A percentile compares a stretch with the other conserved stretches of the same genome.
Evolutionary conservation across 192 early-diverging fungal genomes (phyloP).

Genomic region (Coemansia umbellata): DNA sequence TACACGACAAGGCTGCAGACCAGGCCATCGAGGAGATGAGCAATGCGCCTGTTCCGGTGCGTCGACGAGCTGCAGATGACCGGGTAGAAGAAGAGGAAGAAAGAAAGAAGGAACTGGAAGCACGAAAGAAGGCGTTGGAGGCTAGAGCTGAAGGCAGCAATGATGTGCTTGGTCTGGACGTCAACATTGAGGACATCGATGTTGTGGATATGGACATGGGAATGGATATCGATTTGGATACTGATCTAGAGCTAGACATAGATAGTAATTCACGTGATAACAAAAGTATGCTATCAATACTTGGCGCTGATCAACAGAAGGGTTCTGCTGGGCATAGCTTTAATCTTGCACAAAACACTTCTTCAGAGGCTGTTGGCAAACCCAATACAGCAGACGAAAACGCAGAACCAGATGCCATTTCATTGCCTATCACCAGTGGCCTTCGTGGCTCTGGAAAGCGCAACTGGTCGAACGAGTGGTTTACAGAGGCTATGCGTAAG

Average conservation of each 20-base stretch:
- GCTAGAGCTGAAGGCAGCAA: neutral
- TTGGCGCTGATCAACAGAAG: no score
- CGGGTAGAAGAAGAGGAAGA: constrained; percentile 1
- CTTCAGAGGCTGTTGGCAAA: neutral
- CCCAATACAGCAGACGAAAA: neutral
- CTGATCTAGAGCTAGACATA: constrained; percentile 15
- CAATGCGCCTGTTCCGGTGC: constrained; percentile 27
- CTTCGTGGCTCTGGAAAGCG: constrained; percentile 36
- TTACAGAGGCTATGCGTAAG: constrained; percentile 33
- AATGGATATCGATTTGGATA: constrained; percentile 31
- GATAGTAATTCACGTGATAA: constrained; percentile 5
- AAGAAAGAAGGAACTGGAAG: constrained; percentile 1
- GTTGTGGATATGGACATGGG: constrained; percentile 40
- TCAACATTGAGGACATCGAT: constrained; percentile 35
- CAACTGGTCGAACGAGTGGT: constrained; percentile 46
- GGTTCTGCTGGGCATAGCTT: no score
- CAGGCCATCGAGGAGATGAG: constrained; percentile 39
- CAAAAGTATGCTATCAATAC: neutral
- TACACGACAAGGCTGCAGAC: constrained; percentile 29
- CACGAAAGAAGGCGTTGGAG: neutral
- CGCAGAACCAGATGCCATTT: constrained; percentile 9
- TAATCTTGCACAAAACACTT: no score
- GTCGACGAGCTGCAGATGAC: constrained; percentile 14
- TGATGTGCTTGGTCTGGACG: constrained; percentile 7
- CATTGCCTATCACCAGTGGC: constrained; percentile 34